Conservation (phyloP, 2,329 filamentous ascomycete species). For the Botrytis sinoallii region DNA sequence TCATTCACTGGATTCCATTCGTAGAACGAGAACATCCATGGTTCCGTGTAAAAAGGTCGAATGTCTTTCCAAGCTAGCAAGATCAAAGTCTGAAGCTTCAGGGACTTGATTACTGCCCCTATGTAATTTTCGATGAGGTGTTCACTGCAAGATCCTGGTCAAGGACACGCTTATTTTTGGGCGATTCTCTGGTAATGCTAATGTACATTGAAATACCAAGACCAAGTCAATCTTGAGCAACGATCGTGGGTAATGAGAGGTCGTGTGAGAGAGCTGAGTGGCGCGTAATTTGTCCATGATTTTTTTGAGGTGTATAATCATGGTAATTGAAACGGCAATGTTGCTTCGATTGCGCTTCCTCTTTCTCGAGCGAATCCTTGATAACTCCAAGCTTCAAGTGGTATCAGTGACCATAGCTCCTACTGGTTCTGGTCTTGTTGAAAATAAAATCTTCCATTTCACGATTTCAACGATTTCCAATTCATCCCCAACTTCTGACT, state of each 20-base stretch:
- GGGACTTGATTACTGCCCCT: too few relatives aligned
- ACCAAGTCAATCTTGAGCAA: too few relatives aligned
- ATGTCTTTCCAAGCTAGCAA: neutral
- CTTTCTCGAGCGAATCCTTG: too few relatives aligned
- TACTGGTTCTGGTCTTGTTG: conserved; percentile 80
- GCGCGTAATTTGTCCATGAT: neutral
- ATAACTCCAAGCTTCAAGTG: neutral
- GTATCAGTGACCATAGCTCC: conserved; percentile 39
- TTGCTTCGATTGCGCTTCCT: neutral
- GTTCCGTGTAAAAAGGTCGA: neutral
- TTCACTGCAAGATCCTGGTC: neutral
- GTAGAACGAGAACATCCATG: neutral
- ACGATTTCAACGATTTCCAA: conserved; percentile 86
- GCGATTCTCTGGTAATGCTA: neutral
- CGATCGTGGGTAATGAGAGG: too few relatives aligned
- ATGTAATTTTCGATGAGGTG: neutral
- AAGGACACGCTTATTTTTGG: neutral
- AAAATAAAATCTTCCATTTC: conserved; percentile 83
- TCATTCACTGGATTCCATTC: neutral
- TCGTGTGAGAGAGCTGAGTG: neutral
- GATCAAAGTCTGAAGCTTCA: neutral
- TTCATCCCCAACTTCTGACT: conserved; percentile 74
- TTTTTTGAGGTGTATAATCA: neutral
- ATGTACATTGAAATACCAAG: neutral
- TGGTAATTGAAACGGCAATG: neutral